phyloP scores from a whole-genome alignment of 1,284 basidiomycete species.

The Vanrija pseudolonga region DNA sequence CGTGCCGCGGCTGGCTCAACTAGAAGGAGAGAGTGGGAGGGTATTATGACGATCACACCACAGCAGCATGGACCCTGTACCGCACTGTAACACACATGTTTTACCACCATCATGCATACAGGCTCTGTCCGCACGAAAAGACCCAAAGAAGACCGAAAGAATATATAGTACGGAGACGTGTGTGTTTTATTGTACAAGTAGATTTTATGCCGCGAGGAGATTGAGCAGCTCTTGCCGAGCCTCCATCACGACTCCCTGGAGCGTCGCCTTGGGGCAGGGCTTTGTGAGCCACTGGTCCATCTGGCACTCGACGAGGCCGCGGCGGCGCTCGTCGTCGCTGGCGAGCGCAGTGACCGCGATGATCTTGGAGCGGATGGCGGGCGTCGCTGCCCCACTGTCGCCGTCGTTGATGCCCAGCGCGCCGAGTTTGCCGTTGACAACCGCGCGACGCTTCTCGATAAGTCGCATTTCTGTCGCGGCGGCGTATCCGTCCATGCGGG shows the following conservation, averaged over 20 bases:
- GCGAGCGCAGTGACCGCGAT: conserved; percentile 47
- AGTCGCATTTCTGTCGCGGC: conserved; percentile 38
- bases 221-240: conserved; percentile 11
- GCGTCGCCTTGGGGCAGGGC: conserved; percentile 34
- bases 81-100: no score
- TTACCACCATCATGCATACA: no score
- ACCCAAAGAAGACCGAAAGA: no score
- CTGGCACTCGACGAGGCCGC: conserved; percentile 43
- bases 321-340: conserved; percentile 36
- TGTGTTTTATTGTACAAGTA: no score
- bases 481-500: conserved; percentile 44
- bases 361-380: conserved; percentile 27
- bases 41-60: no score
- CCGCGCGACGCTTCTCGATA: conserved; percentile 25
- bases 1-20: conserved; percentile 86
- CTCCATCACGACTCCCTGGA: conserved; percentile 29
- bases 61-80: no score
- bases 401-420: background rate
- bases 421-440: background rate
- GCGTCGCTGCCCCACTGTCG: background rate
- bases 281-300: conserved; percentile 44
- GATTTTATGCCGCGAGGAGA: no score
- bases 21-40: conserved; percentile 41
- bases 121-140: no score
- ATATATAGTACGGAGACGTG: no score